A percentile compares a stretch with the other conserved stretches of the same genome.
These are phyloP conservation scores for Tilletiopsis washingtonensis DNA, from an alignment of 1,284 basidiomycete genomes.

Conservation along the genomic window DNA sequence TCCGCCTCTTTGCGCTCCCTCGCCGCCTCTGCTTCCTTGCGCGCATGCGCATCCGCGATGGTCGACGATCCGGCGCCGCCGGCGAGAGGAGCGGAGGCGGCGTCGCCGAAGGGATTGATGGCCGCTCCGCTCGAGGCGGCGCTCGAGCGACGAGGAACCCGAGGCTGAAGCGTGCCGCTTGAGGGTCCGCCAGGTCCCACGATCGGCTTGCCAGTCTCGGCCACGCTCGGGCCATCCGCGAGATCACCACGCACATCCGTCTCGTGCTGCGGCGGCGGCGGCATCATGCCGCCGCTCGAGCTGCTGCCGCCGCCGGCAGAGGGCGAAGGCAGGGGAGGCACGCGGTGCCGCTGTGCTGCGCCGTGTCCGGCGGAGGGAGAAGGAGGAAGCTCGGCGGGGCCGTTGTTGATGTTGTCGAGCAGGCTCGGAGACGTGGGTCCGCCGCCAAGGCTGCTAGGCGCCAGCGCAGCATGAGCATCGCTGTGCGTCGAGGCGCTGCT, in stretches of 20 bases:
- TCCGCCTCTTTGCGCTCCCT: neutral
- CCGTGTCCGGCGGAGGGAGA: neutral
- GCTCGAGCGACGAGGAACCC: neutral
- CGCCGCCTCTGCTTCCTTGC: conserved; percentile 1
- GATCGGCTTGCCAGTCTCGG: conserved; percentile 7
- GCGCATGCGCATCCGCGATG: neutral
- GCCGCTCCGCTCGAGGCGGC: neutral
- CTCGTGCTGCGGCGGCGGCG: neutral
- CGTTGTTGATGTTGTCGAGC: neutral
- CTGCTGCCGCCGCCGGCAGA: neutral
- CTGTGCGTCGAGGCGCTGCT: neutral
- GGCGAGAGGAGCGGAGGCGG: no score
- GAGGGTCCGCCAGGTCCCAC: neutral
- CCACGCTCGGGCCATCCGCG: neutral
- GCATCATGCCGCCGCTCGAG: no score
- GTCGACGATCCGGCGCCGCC: no score
- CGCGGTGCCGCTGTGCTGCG: neutral
- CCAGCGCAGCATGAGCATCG: neutral
- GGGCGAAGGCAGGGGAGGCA: conserved; percentile 3
- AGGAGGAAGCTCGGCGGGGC: neutral
- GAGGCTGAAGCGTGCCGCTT: neutral
- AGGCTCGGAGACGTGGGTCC: neutral
- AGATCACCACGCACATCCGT: neutral
- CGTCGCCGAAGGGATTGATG: neutral
- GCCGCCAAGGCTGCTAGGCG: neutral